A percentile compares a stretch with the other conserved stretches of the same genome.
phyloP scores from a whole-genome alignment of 176 grass and related monocot genomes.

The Musa beccarii region DNA sequence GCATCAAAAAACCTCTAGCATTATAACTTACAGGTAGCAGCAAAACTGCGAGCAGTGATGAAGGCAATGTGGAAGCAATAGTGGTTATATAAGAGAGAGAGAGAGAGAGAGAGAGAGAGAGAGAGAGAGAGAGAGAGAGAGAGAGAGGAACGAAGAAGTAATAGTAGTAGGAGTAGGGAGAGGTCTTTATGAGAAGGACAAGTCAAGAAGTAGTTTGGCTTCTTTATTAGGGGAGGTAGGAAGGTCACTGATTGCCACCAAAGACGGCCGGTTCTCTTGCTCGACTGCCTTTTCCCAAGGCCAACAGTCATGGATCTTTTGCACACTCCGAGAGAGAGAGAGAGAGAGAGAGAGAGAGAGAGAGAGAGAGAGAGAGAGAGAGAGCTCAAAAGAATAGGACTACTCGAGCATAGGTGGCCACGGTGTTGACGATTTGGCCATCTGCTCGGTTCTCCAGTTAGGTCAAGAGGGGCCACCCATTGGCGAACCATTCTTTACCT shows the following conservation, averaged over 20 bases:
- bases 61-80: neutral
- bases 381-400: no score
- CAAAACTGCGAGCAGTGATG: no score
- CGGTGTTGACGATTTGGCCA: neutral
- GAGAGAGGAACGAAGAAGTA: no score
- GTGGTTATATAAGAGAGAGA: neutral
- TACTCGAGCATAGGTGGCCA: no score
- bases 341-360: no score
- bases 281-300: neutral
- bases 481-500: neutral
- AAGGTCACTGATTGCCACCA: constrained; percentile 4
- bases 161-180: neutral
- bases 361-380: no score
- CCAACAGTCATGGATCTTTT: constrained; percentile 1
- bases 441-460: no score
- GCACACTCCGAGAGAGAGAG: no score
- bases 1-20: neutral
- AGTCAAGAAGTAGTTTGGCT: constrained; percentile 6
- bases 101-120: no score
- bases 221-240: constrained; percentile 9
- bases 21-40: neutral
- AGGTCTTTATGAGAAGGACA: constrained; percentile 3
- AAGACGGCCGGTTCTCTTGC: neutral
- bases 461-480: no score
- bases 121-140: neutral